These are phyloP conservation scores for Colletotrichum orbiculare DNA, from an alignment of 2,329 filamentous ascomycete genomes.

Conservation along the genomic window DNA sequence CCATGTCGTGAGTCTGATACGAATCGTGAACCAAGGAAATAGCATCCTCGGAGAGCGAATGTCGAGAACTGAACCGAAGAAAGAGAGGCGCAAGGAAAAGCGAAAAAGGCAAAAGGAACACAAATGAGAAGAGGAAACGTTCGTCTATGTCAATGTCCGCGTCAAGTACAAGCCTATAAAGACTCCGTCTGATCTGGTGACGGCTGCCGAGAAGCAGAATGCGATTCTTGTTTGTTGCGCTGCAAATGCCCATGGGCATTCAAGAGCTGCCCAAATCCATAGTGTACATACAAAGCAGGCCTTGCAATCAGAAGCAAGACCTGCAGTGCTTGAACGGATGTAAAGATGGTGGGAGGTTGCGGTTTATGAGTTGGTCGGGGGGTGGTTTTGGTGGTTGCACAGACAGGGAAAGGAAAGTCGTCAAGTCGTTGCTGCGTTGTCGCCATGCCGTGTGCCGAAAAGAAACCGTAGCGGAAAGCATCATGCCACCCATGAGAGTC, in stretches of 20 bases:
- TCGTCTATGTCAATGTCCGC: slow-evolving; percentile 38
- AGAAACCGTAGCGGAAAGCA: slow-evolving; percentile 38
- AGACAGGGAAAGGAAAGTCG: slow-evolving; percentile 49
- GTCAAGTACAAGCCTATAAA: slow-evolving; percentile 38
- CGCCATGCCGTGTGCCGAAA: slow-evolving; percentile 46
- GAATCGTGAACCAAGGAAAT: slow-evolving; percentile 24
- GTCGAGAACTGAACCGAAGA: slow-evolving; percentile 14
- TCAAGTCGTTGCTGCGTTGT: slow-evolving; percentile 54
- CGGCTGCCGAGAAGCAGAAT: slow-evolving; percentile 38
- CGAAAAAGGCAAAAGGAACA: slow-evolving; percentile 10
- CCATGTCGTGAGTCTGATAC: slow-evolving; percentile 30
- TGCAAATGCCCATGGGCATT: slow-evolving; percentile 34
- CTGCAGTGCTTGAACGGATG: slow-evolving; percentile 42
- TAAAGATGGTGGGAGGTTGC: slow-evolving; percentile 27
- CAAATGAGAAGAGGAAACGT: slow-evolving; percentile 25
- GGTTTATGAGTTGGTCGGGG: slow-evolving; percentile 24
- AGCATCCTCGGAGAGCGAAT: slow-evolving; percentile 19
- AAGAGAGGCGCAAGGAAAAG: slow-evolving; percentile 6
- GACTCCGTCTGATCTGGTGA: slow-evolving; percentile 35
- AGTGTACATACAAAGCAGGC: slow-evolving; percentile 38
- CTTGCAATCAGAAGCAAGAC: slow-evolving; percentile 45
- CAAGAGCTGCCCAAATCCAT: slow-evolving; percentile 34
- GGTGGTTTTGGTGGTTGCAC: slow-evolving; percentile 39
- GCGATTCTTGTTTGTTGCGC: slow-evolving; percentile 35
- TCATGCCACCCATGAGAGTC: slow-evolving; percentile 36